Base-by-base conservation (phyloP, 2,329 filamentous ascomycete genomes). In the Lecanicillium sp. region DNA sequence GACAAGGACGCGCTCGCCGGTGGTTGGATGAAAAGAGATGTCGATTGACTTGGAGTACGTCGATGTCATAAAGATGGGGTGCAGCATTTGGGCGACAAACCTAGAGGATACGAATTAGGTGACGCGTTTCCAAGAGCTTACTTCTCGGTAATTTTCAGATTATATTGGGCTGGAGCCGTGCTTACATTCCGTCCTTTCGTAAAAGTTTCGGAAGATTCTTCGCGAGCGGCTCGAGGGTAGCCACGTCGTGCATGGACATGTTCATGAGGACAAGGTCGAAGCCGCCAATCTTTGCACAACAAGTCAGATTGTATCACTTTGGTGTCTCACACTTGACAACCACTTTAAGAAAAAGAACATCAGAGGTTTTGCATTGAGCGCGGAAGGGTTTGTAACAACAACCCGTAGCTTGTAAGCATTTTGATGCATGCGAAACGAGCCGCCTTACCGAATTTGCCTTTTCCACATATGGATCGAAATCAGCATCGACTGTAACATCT, bases 221-320 rank as follows among this genome's bases (percentile, higher is more conserved):
- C 1, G 68, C 72, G 9, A 76, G 56, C 2, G 69, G 67, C 9
- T 67, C 63, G 5, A 76, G 55, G 7, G 62, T 64, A 17, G 68
- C 59, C 4, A 75, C 61, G 48, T 75, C 73, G 68, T 74, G 74
- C 36, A 74, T 58, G 8, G 71, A 72, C 67, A 74, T 74, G 56
- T 74, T 76, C 52, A 73, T 69, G 15, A 68, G 61, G 19, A 74
- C 58, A 15, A 72, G 58, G 47, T 74, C 70, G 52, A 72, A 75
- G 29, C 53, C 49, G 10, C 51, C 56, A 43, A 48, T 36, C 63
- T 66, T 53, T 6, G 19, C 2, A 29, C 7, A 29, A 29, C 7
- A 12, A n/a, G n/a, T n/a, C n/a, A n/a, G n/a, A n/a, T n/a, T n/a
- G n/a, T n/a, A n/a, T n/a, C n/a, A n/a, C n/a, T n/a, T n/a, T n/a